Evolutionary conservation across 768 basidiomycete genomes (phyloP).

Genomic region (Hortiboletus flavorubellus): DNA sequence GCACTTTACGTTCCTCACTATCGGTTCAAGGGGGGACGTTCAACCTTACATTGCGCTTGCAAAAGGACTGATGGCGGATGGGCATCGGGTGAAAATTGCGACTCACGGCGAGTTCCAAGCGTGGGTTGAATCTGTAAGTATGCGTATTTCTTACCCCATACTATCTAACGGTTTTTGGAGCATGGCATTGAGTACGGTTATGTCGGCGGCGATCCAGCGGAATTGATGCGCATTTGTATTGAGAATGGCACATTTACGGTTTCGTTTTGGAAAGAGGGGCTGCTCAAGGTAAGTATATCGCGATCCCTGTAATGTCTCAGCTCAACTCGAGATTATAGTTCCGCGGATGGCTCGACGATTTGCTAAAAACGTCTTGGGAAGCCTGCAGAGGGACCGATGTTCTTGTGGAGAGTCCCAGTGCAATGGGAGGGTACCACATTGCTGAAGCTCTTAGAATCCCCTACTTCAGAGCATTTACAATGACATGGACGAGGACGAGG

Average conservation of each 20-base stretch:
- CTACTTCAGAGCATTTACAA: conserved; percentile 94
- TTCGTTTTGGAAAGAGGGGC: conserved; percentile 86
- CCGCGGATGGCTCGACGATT: conserved; percentile 96
- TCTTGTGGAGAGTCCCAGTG: conserved; percentile 91
- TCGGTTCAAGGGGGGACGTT: conserved; percentile 95
- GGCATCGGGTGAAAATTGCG: conserved; percentile 86
- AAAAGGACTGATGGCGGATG: conserved; percentile 86
- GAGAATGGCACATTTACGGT: conserved; percentile 98
- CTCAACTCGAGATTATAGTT: conserved; percentile 51
- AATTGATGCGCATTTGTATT: conserved; percentile 95
- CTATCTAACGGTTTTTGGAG: conserved; percentile 37
- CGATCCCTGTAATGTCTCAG: not conserved
- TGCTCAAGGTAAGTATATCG: conserved; percentile 64
- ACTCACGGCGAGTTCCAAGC: conserved; percentile 93
- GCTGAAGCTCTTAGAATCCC: conserved; percentile 93
- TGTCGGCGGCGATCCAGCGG: conserved; percentile 96
- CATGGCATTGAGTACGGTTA: conserved; percentile 94
- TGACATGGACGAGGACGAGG: conserved; percentile 97
- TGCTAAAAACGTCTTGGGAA: conserved; percentile 93
- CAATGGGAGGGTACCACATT: conserved; percentile 97
- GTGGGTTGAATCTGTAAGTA: conserved; percentile 90
- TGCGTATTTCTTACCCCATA: not conserved
- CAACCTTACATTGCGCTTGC: conserved; percentile 97
- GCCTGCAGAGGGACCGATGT: conserved; percentile 95
- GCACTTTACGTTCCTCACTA: conserved; percentile 92